Base-by-base conservation (phyloP, 345 rosid species). In the Brassica carinata region DNA sequence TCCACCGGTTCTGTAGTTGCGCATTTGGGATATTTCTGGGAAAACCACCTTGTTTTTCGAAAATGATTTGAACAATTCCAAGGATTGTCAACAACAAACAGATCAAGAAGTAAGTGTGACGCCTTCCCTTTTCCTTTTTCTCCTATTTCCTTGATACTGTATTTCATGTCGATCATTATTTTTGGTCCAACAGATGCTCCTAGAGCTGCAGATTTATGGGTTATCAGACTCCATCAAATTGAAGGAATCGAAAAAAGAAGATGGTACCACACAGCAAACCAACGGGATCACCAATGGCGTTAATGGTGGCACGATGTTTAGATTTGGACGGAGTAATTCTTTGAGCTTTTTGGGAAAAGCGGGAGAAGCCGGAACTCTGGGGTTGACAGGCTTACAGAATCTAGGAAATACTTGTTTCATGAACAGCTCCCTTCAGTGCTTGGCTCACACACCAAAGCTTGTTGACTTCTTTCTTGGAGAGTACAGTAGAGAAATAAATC, bases 371-470 rank as follows among this genome's bases (percentile, higher is more conserved):
- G 99, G 99, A 77, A 90, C 90, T 76, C 85, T 96, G 85, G 99
- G 99, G 74, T 79, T 96, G 87, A 87, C 97, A 53, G 99, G 98
- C 82, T 85, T 96, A 79, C 99, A 94, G 85, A 96, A 96, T 85
- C 94, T 96, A 74, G 99, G 98, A 84, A 96, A 96, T 83, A 96
- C 99, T 73, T 96, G 99, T 84, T 96, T 96, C 85, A 92, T 96
- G 99, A 96, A 96, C 80, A 96, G 99, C 74, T 85, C 97, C 79
- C 87, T 93, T 74, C 99, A 96, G 86, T 96, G 99, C 94, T 84
- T 96, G 85, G 95, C 91, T 2, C 99, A 96, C 87, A 96, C 98
- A 43, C 99, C 98, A 73, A 93, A 88, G 92, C 97, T 96, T 65
- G 90, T 96, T 75, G 97, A 96, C 85, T 94, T 90, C 85, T 92